Base-by-base conservation (phyloP, 164 flowering plant genomes). In the Aristolochia contorta region DNA sequence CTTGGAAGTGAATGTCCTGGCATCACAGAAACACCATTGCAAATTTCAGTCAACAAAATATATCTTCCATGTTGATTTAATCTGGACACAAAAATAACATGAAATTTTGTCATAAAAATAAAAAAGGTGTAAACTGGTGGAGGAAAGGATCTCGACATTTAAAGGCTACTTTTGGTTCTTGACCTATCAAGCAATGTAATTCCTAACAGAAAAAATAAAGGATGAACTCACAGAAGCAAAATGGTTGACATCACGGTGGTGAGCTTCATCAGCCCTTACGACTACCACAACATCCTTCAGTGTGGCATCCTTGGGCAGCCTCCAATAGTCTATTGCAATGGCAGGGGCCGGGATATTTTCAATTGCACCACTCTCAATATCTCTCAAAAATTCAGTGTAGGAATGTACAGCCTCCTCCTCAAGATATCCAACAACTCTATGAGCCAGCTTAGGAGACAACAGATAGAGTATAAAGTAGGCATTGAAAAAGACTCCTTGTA, bases 351-450 rank as follows among this genome's bases (percentile, higher is more conserved):
- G 79, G 60, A 82, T 76, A 64, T 89, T 85, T 47, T 80, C 78
- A 56, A 86, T 85, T 22, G 73, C 71, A 18, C 96, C 96, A 67
- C 71, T 77, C 0, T 82, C 78, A 47, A 89, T 76, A 33, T 84
- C 96, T 72, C 79, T 85, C 72, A 89, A 64, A 68, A 52, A 86
- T 70, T 89, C 87, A 9, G 96, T 89, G 57, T 89, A 89, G 12
- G 96, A 89, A 71, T 86, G 91, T 22, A 86, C 66, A 0, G 96
- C 96, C 71, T 89, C 96, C 72, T 89, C 96, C 70, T 89, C 96
- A 71, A 89, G 66, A 59, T 86, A 89, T 2, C 96, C 94, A 56
- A 84, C 89, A 62, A 89, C 30, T 65, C 94, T 74, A 65, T 89
- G 96, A 3, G 96, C 94, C 55, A 83, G 43, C 72, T 85, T 85